Conservation (phyloP, 768 basidiomycete genomes). For the Rhodotorula paludigena region DNA sequence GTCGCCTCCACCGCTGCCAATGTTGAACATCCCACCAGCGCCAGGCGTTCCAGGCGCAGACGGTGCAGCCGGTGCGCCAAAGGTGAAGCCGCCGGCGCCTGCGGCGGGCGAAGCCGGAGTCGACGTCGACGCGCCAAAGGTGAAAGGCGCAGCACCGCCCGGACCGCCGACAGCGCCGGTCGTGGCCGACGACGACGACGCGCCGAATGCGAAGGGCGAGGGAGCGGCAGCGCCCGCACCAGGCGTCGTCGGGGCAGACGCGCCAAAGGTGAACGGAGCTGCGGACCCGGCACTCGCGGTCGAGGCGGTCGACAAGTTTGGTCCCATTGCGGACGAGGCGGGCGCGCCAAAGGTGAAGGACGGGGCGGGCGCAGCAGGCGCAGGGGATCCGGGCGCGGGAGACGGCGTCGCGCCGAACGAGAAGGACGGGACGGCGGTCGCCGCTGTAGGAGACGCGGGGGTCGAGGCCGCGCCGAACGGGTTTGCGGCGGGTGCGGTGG, state of each 20-base stretch:
- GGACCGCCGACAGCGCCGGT: not conserved
- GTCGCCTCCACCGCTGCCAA: slow-evolving; percentile 21
- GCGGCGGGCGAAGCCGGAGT: not conserved
- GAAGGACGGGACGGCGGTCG: slow-evolving; percentile 5
- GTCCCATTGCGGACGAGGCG: not conserved
- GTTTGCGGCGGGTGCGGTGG: not conserved
- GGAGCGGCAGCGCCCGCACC: not conserved
- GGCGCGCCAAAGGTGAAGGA: slow-evolving; percentile 21
- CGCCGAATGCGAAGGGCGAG: not conserved
- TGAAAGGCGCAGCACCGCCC: not conserved
- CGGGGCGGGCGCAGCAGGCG: not conserved
- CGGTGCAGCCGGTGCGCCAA: not conserved
- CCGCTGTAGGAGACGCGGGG: not conserved
- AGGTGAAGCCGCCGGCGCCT: no score
- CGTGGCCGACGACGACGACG: no score
- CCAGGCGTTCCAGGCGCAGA: slow-evolving; percentile 1
- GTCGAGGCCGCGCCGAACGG: no score
- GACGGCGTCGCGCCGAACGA: slow-evolving; percentile 3
- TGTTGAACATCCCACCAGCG: slow-evolving; percentile 23
- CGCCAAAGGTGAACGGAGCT: slow-evolving; percentile 3
- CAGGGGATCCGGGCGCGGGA: not conserved
- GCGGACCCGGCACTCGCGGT: not conserved
- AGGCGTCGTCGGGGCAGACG: not conserved
- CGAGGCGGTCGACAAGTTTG: not conserved
- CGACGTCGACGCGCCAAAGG: not conserved